These are phyloP conservation scores for Nicotiana tabacum DNA, from an alignment of 257 asterid species.

Conservation along the genomic window DNA sequence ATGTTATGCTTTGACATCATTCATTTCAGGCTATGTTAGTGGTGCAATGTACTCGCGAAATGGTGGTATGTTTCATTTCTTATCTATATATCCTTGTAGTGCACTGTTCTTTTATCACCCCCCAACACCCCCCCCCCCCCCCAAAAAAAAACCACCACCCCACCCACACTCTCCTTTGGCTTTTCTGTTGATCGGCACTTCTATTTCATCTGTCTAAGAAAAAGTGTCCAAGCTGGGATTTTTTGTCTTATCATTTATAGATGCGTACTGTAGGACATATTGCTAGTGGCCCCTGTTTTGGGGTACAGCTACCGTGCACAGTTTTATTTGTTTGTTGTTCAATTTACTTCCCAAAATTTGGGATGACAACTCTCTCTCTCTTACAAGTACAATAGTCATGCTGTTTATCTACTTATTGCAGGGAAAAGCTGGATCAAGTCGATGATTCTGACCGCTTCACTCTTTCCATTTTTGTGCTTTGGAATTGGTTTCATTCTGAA, in stretches of 20 bases:
- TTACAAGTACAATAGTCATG: background rate
- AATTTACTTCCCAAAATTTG: background rate
- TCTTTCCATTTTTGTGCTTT: constrained; percentile 63
- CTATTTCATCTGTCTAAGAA: background rate
- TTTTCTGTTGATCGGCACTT: background rate
- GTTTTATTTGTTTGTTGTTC: background rate
- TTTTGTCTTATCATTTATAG: background rate
- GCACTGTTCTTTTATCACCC: background rate
- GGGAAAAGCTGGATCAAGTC: constrained; percentile 64
- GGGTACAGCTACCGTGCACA: background rate
- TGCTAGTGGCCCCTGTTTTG: constrained; percentile 1
- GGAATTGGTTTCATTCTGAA: constrained; percentile 57
- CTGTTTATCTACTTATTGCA: constrained; percentile 12
- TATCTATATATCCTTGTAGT: background rate
- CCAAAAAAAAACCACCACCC: background rate
- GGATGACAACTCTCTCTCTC: background rate
- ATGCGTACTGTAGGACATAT: background rate
- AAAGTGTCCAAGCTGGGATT: background rate
- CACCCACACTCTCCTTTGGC: background rate
- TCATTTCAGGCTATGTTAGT: constrained; percentile 60
- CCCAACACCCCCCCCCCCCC: background rate
- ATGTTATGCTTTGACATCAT: constrained; percentile 59
- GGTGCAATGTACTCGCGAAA: constrained; percentile 63
- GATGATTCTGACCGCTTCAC: constrained; percentile 57
- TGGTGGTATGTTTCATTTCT: constrained; percentile 41